A percentile compares a stretch with the other conserved stretches of the same genome.
These are phyloP conservation scores for Limnomonas spitsbergensis DNA, from an alignment of 139 green algal species.

Conservation along the genomic window DNA sequence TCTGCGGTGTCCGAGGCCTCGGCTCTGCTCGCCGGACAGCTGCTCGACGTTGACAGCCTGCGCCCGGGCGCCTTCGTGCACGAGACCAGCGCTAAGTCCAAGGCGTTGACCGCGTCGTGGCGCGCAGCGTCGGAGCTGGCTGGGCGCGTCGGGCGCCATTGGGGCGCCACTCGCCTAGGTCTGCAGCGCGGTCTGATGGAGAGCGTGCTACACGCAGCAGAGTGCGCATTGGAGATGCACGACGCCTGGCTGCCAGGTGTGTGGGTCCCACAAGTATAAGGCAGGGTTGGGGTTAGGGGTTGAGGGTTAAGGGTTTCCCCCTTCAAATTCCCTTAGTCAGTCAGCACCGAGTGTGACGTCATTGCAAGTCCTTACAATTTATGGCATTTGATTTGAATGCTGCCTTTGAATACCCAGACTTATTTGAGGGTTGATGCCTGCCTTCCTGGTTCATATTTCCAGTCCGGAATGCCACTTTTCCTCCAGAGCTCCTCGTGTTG, in stretches of 20 bases:
- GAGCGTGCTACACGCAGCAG: conserved; percentile 6
- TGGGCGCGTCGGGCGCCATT: background rate
- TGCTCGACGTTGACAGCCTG: background rate
- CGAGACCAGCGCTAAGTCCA: conserved; percentile 11
- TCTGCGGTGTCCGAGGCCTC: background rate
- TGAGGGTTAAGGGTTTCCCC: too few species aligned
- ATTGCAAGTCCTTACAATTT: too few species aligned
- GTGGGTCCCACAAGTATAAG: background rate
- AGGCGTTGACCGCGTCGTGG: background rate
- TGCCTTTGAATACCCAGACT: too few species aligned
- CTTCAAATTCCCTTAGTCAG: too few species aligned
- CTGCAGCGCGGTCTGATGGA: background rate
- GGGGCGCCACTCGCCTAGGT: background rate
- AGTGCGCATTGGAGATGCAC: background rate
- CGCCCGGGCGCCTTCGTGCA: background rate
- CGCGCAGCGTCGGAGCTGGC: background rate
- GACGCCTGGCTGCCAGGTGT: conserved; percentile 6
- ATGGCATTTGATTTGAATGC: too few species aligned
- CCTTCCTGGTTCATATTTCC: too few species aligned
- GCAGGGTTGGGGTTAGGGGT: too few species aligned
- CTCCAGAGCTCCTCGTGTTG: too few species aligned
- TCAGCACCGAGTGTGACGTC: too few species aligned
- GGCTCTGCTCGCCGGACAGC: background rate
- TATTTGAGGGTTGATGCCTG: too few species aligned
- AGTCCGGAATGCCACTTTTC: too few species aligned